Percentiles rank a stretch among this genome's conserved stretches.
phyloP scores from a whole-genome alignment of 176 grass and related monocot genomes.

The Phoenix roebelenii region DNA sequence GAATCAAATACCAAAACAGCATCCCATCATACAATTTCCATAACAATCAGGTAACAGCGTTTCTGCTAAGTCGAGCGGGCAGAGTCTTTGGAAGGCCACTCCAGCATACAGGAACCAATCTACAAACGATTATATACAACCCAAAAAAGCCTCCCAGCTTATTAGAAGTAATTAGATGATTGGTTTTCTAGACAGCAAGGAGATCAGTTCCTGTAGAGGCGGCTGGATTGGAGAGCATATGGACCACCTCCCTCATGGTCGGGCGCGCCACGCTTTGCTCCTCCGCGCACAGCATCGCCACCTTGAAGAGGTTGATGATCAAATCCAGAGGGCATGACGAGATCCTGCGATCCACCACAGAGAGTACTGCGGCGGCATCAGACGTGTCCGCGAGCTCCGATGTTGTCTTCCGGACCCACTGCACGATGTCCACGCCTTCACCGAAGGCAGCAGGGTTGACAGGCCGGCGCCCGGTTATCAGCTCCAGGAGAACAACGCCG shows the following conservation, averaged over 20 bases:
- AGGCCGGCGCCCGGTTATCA: conserved; percentile 53
- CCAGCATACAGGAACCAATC: too few relatives aligned
- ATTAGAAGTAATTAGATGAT: too few relatives aligned
- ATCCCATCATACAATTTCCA: too few relatives aligned
- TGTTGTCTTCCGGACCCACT: conserved; percentile 70
- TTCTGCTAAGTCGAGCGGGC: too few relatives aligned
- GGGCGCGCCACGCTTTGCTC: conserved; percentile 51
- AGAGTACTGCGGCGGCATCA: conserved; percentile 27
- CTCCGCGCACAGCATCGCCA: conserved; percentile 65
- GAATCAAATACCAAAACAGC: too few relatives aligned
- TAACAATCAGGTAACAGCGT: too few relatives aligned
- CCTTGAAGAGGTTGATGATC: conserved; percentile 55
- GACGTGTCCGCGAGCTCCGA: conserved; percentile 27
- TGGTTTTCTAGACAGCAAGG: conserved; percentile 2
- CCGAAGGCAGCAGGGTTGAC: conserved; percentile 46
- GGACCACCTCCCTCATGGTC: conserved; percentile 78
- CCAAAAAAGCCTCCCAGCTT: too few relatives aligned
- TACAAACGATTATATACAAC: too few relatives aligned
- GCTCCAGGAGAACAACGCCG: conserved; percentile 62
- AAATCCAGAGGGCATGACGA: conserved; percentile 24
- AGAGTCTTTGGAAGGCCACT: too few relatives aligned
- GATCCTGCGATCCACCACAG: conserved; percentile 47
- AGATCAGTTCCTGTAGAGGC: conserved; percentile 18
- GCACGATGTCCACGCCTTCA: conserved; percentile 79
- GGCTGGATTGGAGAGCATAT: conserved; percentile 52